These are phyloP conservation scores for Drosera spatulata DNA, from an alignment of 179 eudicot species.

Conservation along the genomic window DNA sequence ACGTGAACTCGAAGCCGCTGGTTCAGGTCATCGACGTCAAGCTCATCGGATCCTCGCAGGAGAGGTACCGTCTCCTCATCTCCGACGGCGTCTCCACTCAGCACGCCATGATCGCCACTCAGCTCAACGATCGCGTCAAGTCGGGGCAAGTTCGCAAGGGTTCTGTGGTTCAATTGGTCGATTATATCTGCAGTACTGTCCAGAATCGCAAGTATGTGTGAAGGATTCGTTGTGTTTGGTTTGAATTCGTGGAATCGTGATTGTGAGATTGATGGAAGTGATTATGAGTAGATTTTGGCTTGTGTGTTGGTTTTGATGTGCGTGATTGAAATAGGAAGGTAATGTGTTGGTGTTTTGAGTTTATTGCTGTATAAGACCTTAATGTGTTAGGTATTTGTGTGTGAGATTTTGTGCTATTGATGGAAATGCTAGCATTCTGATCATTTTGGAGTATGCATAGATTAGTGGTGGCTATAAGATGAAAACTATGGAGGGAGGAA, in stretches of 20 bases:
- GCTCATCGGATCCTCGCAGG: constrained; percentile 35
- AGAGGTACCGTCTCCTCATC: constrained; percentile 60
- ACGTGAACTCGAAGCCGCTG: constrained; percentile 71
- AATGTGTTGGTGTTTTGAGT: too few species aligned
- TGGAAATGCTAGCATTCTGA: too few species aligned
- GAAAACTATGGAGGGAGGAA: too few species aligned
- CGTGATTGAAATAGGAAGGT: too few species aligned
- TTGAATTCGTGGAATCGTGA: neutral
- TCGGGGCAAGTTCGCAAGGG: constrained; percentile 42
- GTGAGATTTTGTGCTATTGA: too few species aligned
- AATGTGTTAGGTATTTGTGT: too few species aligned
- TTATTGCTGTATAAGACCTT: too few species aligned
- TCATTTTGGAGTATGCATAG: too few species aligned
- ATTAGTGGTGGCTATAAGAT: too few species aligned
- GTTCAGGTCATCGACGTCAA: constrained; percentile 71
- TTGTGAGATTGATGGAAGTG: too few species aligned
- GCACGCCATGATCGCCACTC: constrained; percentile 82
- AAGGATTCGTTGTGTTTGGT: neutral
- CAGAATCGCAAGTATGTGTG: constrained; percentile 65
- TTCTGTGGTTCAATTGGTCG: constrained; percentile 82
- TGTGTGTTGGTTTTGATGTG: too few species aligned
- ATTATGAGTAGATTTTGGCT: too few species aligned
- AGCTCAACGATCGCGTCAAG: constrained; percentile 78
- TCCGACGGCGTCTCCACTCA: constrained; percentile 55
- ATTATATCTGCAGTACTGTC: constrained; percentile 63